Conservation (phyloP, 2,329 filamentous ascomycete genomes). For the Ophiostoma triangulosporum region DNA sequence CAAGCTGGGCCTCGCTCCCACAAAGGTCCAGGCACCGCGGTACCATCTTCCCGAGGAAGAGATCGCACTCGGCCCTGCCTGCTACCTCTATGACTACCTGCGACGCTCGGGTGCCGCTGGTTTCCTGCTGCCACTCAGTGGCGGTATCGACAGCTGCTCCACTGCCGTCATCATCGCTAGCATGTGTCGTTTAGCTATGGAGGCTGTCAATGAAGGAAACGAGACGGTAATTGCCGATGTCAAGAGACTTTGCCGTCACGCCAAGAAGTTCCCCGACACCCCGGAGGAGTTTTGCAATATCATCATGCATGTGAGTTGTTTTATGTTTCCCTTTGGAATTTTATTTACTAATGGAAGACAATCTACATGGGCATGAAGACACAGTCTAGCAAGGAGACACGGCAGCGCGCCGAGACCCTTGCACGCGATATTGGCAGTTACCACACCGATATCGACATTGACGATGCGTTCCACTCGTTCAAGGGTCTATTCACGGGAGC, state of each 20-base stretch:
- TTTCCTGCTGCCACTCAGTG: slow-evolving; percentile 42
- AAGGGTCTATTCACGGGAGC: slow-evolving; percentile 44
- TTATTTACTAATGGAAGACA: slow-evolving; percentile 28
- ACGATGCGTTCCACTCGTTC: slow-evolving; percentile 47
- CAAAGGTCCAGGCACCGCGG: slow-evolving; percentile 27
- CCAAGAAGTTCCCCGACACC: slow-evolving; percentile 31
- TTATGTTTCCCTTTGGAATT: neutral
- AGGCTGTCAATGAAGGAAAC: slow-evolving; percentile 33
- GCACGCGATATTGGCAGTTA: slow-evolving; percentile 51
- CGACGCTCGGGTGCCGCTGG: slow-evolving; percentile 34
- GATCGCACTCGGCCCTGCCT: slow-evolving; percentile 50
- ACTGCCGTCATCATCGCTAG: slow-evolving; percentile 28
- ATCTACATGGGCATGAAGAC: slow-evolving; percentile 59
- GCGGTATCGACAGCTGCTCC: slow-evolving; percentile 45
- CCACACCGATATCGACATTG: slow-evolving; percentile 63
- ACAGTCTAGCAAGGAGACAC: slow-evolving; percentile 52
- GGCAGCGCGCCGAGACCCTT: slow-evolving; percentile 50
- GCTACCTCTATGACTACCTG: slow-evolving; percentile 49
- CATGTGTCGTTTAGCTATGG: slow-evolving; percentile 43
- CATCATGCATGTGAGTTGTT: slow-evolving; percentile 14
- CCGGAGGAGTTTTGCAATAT: slow-evolving; percentile 45
- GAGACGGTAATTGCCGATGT: slow-evolving; percentile 25
- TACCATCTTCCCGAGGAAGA: slow-evolving; percentile 52
- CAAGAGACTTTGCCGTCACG: slow-evolving; percentile 22
- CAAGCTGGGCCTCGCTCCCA: slow-evolving; percentile 18